Evolutionary conservation across 2,329 filamentous ascomycete genomes (phyloP).

Genomic region (Botrytis squamosa): DNA sequence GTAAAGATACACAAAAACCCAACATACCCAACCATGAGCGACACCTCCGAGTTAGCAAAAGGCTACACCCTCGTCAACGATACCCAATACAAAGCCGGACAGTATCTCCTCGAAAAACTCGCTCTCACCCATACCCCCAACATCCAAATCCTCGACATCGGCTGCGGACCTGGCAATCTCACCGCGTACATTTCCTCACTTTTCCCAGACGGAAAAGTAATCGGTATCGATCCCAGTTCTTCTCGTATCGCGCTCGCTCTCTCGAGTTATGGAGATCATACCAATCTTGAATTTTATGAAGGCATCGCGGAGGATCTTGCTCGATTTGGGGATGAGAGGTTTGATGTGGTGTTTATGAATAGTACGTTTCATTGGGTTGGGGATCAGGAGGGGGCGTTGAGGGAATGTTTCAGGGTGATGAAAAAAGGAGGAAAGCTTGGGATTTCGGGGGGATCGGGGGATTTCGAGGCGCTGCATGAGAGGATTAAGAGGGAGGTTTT

Average conservation of each 20-base stretch:
- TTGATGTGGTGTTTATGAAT: conserved; percentile 24
- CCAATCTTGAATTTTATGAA: conserved; percentile 18
- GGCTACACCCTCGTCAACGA: conserved; percentile 23
- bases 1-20: not conserved
- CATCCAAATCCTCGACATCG: conserved; percentile 38
- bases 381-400: conserved; percentile 16
- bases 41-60: conserved; percentile 27
- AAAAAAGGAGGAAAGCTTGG: conserved; percentile 21
- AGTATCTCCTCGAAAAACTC: conserved; percentile 21
- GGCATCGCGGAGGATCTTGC: conserved; percentile 22
- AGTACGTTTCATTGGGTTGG: conserved; percentile 24
- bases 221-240: conserved; percentile 23
- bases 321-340: conserved; percentile 9
- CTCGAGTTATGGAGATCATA: not conserved
- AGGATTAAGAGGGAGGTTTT: conserved; percentile 25
- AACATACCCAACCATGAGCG: conserved; percentile 2
- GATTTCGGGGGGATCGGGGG: conserved; percentile 25
- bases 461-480: conserved; percentile 23
- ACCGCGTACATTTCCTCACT: conserved; percentile 26
- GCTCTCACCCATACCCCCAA: conserved; percentile 4
- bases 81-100: conserved; percentile 21
- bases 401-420: conserved; percentile 23
- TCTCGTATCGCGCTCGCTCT: conserved; percentile 23
- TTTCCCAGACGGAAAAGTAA: conserved; percentile 6
- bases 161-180: conserved; percentile 41